Evolutionary conservation across 768 basidiomycete genomes (phyloP).

Genomic region (Tremella yokohamensis): DNA sequence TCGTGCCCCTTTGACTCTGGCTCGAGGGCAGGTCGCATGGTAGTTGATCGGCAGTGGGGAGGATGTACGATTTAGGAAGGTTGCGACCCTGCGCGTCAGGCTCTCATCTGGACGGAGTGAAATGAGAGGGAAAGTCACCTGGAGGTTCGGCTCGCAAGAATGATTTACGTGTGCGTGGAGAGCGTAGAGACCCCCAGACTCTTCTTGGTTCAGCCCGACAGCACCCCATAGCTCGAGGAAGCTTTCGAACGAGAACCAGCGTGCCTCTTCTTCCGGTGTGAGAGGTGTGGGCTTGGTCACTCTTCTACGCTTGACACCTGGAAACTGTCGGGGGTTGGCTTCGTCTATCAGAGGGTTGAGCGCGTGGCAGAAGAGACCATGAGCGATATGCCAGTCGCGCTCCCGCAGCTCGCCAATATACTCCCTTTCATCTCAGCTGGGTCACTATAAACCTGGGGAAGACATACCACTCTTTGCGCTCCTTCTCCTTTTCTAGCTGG

Average conservation of each 20-base stretch:
- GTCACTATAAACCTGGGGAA: neutral
- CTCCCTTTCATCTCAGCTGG: slow-evolving; percentile 24
- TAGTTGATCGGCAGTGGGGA: slow-evolving; percentile 18
- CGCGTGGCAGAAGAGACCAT: slow-evolving; percentile 59
- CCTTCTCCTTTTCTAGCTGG: slow-evolving; percentile 61
- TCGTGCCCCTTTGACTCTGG: slow-evolving; percentile 60
- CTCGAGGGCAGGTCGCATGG: slow-evolving; percentile 52
- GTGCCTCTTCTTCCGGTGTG: slow-evolving; percentile 56
- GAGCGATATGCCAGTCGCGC: slow-evolving; percentile 63
- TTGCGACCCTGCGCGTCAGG: slow-evolving; percentile 31
- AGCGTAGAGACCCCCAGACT: slow-evolving; percentile 78
- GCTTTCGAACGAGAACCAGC: slow-evolving; percentile 70
- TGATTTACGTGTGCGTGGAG: slow-evolving; percentile 88
- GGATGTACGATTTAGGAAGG: slow-evolving; percentile 30
- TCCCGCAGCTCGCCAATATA: slow-evolving; percentile 19
- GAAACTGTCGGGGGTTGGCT: slow-evolving; percentile 45
- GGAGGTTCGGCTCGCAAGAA: slow-evolving; percentile 72
- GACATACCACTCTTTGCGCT: slow-evolving; percentile 45
- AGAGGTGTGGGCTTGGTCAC: slow-evolving; percentile 32
- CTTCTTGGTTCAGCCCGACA: slow-evolving; percentile 80
- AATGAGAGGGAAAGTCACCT: slow-evolving; percentile 53
- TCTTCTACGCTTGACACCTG: slow-evolving; percentile 45
- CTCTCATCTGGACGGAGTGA: neutral
- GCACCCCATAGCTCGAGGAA: slow-evolving; percentile 70
- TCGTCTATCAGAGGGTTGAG: slow-evolving; percentile 60